A percentile compares a stretch with the other conserved stretches of the same genome.
Evolutionary conservation across 2,329 filamentous ascomycete species (phyloP).

Genomic region (Colletotrichum sp.): DNA sequence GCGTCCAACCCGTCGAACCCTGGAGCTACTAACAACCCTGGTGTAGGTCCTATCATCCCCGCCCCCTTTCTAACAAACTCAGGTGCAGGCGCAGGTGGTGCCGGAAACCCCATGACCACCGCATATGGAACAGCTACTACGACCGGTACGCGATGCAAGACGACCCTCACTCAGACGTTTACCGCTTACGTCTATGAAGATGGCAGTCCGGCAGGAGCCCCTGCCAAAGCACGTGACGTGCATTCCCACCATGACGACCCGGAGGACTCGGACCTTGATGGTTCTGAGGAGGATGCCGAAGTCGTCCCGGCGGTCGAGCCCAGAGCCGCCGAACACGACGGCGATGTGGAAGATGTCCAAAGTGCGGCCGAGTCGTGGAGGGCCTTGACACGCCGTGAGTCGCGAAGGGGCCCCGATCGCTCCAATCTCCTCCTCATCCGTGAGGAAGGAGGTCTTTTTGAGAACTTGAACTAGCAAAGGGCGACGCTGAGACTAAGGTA

Average conservation of each 20-base stretch:
- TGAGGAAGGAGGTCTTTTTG: not conserved
- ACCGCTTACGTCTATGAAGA: slow-evolving; percentile 17
- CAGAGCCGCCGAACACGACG: not conserved
- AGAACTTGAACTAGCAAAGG: not conserved
- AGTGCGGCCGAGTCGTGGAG: not conserved
- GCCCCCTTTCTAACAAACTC: slow-evolving; percentile 12
- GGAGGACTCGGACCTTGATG: not conserved
- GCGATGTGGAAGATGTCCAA: not conserved
- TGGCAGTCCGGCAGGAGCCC: not conserved
- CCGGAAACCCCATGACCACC: not conserved
- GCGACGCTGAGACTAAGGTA: not conserved
- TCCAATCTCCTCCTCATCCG: not conserved
- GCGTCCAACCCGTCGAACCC: not conserved
- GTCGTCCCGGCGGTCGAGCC: not conserved
- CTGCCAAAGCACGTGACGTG: not conserved
- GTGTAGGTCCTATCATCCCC: slow-evolving; percentile 7
- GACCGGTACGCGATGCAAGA: slow-evolving; percentile 13
- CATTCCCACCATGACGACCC: not conserved
- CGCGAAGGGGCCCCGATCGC: not conserved
- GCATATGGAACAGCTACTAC: slow-evolving; percentile 4
- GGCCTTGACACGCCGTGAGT: not conserved
- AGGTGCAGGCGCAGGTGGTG: not conserved
- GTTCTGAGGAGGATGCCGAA: not conserved
- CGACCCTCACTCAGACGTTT: slow-evolving; percentile 20
- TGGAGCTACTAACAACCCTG: not conserved